phyloP scores from a whole-genome alignment of 1,139 yeast species.

The Magnusiomyces sp. region DNA sequence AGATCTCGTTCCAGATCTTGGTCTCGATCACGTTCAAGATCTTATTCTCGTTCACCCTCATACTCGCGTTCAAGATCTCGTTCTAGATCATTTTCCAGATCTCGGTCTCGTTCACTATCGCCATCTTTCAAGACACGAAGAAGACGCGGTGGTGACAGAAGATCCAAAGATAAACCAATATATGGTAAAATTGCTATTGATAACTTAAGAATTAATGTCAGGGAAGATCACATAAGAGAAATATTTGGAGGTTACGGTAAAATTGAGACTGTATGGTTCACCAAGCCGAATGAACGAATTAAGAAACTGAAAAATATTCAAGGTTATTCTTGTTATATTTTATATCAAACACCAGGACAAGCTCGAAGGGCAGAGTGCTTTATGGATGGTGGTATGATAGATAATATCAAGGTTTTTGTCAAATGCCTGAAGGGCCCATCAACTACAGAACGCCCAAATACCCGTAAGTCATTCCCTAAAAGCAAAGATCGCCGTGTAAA shows the following conservation, averaged over 20 bases:
- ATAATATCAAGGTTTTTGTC: conserved; percentile 18
- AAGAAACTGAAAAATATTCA: not conserved
- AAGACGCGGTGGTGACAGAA: conserved; percentile 1
- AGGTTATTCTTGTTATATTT: conserved; percentile 17
- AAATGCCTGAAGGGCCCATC: conserved; percentile 13
- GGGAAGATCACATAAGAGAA: conserved; percentile 21
- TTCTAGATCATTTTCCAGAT: conserved; percentile 14
- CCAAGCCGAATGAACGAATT: conserved; percentile 6
- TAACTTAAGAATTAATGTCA: conserved; percentile 18
- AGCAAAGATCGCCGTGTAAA: not conserved
- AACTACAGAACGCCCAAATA: conserved; percentile 8
- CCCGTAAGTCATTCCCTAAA: not conserved
- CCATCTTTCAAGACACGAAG: not conserved
- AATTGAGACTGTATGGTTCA: conserved; percentile 19
- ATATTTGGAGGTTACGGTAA: conserved; percentile 24
- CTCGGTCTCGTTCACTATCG: conserved; percentile 13
- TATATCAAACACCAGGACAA: conserved; percentile 18
- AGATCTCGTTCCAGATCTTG: conserved; percentile 4
- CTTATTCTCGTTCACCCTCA: conserved; percentile 11
- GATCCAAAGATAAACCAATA: conserved; percentile 2
- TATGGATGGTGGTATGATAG: conserved; percentile 26
- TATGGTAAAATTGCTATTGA: conserved; percentile 18
- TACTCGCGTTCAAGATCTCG: conserved; percentile 12
- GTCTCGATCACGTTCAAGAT: conserved; percentile 13
- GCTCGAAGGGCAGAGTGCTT: conserved; percentile 21